Base-by-base conservation (phyloP, 2,329 filamentous ascomycete genomes). In the Penicillium sp. region DNA sequence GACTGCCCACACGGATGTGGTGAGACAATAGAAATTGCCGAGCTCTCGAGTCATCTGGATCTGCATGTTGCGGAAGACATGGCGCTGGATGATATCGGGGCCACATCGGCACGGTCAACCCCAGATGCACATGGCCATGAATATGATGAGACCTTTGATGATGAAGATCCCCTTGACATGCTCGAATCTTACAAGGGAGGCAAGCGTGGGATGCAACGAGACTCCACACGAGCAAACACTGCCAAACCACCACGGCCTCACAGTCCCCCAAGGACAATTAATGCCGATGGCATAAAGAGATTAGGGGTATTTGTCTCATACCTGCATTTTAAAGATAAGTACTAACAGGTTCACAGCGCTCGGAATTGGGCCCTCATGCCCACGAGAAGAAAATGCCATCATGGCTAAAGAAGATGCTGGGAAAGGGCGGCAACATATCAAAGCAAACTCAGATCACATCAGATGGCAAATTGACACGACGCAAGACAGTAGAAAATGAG, bases 351-450 rank as follows among this genome's bases (percentile, higher is more conserved):
- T 26, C 28, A 4, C 52, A 76, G 72, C 78, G 75, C 70, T 75
- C 63, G 9, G 83, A 89, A 60, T 72, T 91, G 13, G 87, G 87
- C 0, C 80, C 81, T 24, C 82, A 85, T 67, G 84, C 84, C 1
- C 74, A 87, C 57, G 87, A 91, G 65, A 79, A 82, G 35, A 76
- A 79, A 57, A 90, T 90, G 87, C 87, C 87, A 0, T 69, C 74
- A 8, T 85, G 81, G 80, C 75, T 90, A 1, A 75, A 78, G 15
- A 73, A 74, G 13, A 71, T 87, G 55, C 74, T 91, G 1, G 73
- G 82, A 53, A 77, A 75, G 37, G 76, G 81, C 15, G 78, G 79
- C 12, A 77, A 78, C 47, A 71, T 77, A 31, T 76, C 73, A 26
- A 73, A 74, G n/a, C 68, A 74, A 45, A 82, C 81, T 70, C 68